phyloP scores from a whole-genome alignment of 1,284 basidiomycete species.

The Sporisorium reilianum region DNA sequence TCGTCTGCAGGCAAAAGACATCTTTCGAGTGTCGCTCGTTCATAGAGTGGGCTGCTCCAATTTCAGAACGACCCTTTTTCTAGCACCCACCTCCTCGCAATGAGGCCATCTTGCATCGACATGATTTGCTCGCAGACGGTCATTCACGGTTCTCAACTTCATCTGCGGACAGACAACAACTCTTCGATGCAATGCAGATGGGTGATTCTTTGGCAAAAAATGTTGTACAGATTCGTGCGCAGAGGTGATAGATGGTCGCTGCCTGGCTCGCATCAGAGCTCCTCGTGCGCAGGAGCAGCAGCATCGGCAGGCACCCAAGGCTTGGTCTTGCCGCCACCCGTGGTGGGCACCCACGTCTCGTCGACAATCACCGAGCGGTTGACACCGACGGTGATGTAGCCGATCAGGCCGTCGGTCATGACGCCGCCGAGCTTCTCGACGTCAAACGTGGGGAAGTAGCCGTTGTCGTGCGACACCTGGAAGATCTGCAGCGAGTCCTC shows the following conservation, averaged over 20 bases:
- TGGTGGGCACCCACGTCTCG: conserved; percentile 53
- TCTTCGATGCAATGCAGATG: conserved; percentile 9
- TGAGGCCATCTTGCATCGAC: too few species aligned
- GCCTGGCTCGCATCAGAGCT: conserved; percentile 27
- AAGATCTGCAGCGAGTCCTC: conserved; percentile 71
- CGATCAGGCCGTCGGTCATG: conserved; percentile 71
- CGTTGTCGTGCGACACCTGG: conserved; percentile 69
- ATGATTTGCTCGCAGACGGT: too few species aligned
- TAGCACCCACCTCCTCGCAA: too few species aligned
- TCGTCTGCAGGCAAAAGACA: too few species aligned
- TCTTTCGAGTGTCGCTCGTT: too few species aligned
- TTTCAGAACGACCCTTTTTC: too few species aligned
- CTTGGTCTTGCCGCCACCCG: conserved; percentile 48
- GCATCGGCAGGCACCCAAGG: conserved; percentile 32
- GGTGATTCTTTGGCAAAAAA: neutral
- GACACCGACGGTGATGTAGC: conserved; percentile 71
- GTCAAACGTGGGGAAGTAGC: conserved; percentile 71
- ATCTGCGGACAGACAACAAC: conserved; percentile 1
- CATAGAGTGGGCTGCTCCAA: too few species aligned
- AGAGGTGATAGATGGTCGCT: too few species aligned
- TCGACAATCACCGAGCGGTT: conserved; percentile 60
- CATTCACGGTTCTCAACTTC: too few species aligned
- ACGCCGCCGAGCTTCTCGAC: conserved; percentile 71
- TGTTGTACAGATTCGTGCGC: conserved; percentile 10
- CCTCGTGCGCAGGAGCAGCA: conserved; percentile 30